These are phyloP conservation scores for Scenedesmus sp. DNA, from an alignment of 163 green algal species.

Conservation along the genomic window DNA sequence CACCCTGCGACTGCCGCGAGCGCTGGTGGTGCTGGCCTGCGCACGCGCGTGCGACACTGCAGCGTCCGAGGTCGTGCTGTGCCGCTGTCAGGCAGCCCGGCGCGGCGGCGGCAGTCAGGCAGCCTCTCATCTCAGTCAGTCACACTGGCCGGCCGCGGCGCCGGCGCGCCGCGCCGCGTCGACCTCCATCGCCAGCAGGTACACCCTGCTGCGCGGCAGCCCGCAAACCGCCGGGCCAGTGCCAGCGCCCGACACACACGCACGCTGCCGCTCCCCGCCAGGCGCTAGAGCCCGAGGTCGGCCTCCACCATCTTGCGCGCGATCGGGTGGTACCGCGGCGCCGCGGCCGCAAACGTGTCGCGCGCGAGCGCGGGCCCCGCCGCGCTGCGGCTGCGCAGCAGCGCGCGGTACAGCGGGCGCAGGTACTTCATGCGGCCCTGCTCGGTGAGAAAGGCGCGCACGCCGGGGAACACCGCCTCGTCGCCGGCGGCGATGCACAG, in stretches of 20 bases:
- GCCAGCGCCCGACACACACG: too few species aligned
- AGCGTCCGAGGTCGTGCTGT: too few species aligned
- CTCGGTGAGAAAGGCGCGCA: constrained; percentile 63
- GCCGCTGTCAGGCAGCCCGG: too few species aligned
- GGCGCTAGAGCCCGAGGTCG: constrained; percentile 75
- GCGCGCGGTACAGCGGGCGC: constrained; percentile 81
- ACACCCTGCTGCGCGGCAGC: constrained; percentile 49
- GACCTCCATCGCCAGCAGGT: constrained; percentile 63
- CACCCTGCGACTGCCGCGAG: too few species aligned
- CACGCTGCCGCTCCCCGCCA: too few species aligned
- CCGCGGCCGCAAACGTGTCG: constrained; percentile 65
- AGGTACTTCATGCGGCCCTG: constrained; percentile 93
- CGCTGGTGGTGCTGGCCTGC: too few species aligned
- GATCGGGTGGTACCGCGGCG: constrained; percentile 84
- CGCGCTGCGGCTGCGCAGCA: constrained; percentile 64
- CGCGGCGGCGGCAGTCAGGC: too few species aligned
- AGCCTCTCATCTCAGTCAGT: too few species aligned
- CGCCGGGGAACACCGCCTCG: constrained; percentile 51
- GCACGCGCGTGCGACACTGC: too few species aligned
- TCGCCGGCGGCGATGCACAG: constrained; percentile 77
- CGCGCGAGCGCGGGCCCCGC: constrained; percentile 52
- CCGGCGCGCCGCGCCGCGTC: too few species aligned
- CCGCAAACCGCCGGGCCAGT: constrained; percentile 53
- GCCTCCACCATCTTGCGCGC: constrained; percentile 83
- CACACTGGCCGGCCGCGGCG: too few species aligned